Evolutionary conservation across 2,329 filamentous ascomycete genomes (phyloP).

Genomic region (Sporothrix schenckii): DNA sequence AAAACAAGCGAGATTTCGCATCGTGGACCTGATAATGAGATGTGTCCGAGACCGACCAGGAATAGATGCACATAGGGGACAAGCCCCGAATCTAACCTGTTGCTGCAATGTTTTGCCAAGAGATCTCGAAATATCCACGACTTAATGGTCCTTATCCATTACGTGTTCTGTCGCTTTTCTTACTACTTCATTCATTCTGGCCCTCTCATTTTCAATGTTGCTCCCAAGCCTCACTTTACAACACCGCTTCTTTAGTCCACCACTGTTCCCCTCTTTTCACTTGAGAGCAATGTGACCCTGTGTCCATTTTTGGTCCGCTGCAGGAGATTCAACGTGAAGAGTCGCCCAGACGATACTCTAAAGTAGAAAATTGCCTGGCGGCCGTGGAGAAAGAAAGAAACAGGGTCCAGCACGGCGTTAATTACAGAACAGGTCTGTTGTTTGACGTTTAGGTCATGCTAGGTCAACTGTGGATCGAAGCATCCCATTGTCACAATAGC

Average conservation of each 20-base stretch:
- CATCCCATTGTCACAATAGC: background rate
- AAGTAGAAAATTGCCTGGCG: background rate
- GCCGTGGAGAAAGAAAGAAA: background rate
- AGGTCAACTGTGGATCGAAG: background rate
- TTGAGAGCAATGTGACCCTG: constrained; percentile 25
- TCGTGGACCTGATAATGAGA: background rate
- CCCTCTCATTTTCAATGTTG: background rate
- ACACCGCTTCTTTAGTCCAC: background rate
- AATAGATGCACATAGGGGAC: background rate
- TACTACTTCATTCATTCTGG: background rate
- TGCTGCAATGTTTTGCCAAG: constrained; percentile 6
- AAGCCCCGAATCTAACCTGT: background rate
- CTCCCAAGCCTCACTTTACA: background rate
- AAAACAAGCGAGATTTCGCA: background rate
- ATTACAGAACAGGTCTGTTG: background rate
- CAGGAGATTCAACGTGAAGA: constrained; percentile 24
- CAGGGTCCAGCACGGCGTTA: background rate
- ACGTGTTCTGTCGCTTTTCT: background rate
- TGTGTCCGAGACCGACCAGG: background rate
- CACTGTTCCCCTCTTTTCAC: background rate
- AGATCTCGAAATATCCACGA: background rate
- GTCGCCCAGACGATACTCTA: background rate
- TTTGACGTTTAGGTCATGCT: background rate
- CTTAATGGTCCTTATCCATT: background rate
- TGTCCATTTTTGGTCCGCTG: constrained; percentile 26